Evolutionary conservation across 345 rosid genomes (phyloP).

Genomic region (Gossypium thurberi): DNA sequence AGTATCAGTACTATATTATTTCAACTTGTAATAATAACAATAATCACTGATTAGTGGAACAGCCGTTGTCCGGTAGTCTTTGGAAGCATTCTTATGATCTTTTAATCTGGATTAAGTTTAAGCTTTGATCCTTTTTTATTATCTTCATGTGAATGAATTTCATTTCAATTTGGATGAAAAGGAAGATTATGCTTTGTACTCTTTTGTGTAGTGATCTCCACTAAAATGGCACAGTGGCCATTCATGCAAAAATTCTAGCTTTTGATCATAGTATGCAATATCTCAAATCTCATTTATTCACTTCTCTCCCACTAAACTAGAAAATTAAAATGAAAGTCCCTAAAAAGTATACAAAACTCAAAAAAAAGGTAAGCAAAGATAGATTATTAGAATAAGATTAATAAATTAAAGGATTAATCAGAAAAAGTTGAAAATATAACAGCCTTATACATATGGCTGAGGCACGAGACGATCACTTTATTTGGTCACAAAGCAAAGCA

Average conservation of each 20-base stretch:
- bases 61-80: not conserved
- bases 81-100: not conserved
- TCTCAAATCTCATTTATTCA: not conserved
- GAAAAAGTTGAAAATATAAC: not conserved
- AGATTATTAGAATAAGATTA: not conserved
- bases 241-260: conserved; percentile 6
- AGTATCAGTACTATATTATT: not conserved
- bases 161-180: no score
- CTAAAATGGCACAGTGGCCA: conserved; percentile 22
- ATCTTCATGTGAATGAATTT: no score
- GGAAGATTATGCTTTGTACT: no score
- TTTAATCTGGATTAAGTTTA: not conserved
- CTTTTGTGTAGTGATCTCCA: not conserved
- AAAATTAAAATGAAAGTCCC: not conserved
- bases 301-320: no score
- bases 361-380: not conserved
- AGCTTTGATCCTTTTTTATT: no score
- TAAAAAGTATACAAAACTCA: conserved; percentile 6
- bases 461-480: not conserved
- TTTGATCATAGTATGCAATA: conserved; percentile 3
- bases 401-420: not conserved
- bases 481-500: conserved; percentile 15
- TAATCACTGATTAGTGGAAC: not conserved
- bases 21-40: not conserved
- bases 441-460: not conserved